A percentile compares a stretch with the other conserved stretches of the same genome.
Conservation (phyloP, 2,329 filamentous ascomycete species). For the Fusarium poae region DNA sequence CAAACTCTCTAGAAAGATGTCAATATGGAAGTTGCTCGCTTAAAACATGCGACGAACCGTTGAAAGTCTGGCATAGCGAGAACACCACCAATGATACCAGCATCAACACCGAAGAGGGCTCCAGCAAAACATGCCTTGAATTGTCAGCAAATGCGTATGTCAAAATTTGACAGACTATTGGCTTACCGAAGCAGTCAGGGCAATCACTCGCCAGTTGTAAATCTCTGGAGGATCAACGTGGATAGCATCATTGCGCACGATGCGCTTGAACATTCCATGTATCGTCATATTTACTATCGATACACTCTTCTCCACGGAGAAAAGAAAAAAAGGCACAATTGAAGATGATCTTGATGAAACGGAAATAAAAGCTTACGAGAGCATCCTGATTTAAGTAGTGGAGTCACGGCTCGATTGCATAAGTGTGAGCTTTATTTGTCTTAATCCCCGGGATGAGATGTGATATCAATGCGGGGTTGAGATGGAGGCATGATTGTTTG, state of each 20-base stretch:
- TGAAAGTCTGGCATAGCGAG: slow-evolving; percentile 48
- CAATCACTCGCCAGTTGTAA: slow-evolving; percentile 77
- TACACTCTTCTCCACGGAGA: too few species aligned
- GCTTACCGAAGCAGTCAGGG: slow-evolving; percentile 67
- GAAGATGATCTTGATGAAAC: neutral
- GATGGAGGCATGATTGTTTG: slow-evolving; percentile 1
- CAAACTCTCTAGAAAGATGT: slow-evolving; percentile 35
- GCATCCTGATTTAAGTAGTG: slow-evolving; percentile 38
- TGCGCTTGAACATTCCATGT: slow-evolving; percentile 47
- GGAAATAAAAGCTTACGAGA: slow-evolving; percentile 13
- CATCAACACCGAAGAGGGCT: slow-evolving; percentile 47
- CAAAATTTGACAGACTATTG: fast-evolving
- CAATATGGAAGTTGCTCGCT: fast-evolving
- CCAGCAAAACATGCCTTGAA: slow-evolving; percentile 39
- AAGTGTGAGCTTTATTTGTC: neutral
- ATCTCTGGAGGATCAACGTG: slow-evolving; percentile 74
- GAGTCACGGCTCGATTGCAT: slow-evolving; percentile 2
- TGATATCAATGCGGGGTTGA: slow-evolving; percentile 1
- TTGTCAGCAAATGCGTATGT: neutral
- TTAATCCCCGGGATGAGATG: neutral
- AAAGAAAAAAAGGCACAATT: too few species aligned
- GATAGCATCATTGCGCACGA: slow-evolving; percentile 72
- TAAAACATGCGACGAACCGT: neutral
- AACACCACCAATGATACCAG: slow-evolving; percentile 50
- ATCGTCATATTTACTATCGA: slow-evolving; percentile 36